A percentile compares a stretch with the other conserved stretches of the same genome.
Evolutionary conservation across 2,329 filamentous ascomycete genomes (phyloP).

Genomic region (Neonectria punicea): DNA sequence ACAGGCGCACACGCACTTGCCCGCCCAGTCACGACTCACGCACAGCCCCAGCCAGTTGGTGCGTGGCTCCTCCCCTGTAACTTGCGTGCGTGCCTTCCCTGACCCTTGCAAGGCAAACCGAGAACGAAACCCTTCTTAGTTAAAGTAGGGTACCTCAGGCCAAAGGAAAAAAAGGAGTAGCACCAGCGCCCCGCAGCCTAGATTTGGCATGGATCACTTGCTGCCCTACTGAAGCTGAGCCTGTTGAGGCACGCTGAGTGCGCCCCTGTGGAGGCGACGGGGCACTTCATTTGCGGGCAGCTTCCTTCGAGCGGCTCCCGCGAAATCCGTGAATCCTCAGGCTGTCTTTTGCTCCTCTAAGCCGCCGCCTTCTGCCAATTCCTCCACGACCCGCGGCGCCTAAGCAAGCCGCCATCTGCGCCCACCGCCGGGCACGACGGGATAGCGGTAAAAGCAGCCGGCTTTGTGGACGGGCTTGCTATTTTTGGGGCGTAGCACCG

Average conservation of each 20-base stretch:
- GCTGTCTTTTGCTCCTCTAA: background rate
- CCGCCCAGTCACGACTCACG: conserved; percentile 2
- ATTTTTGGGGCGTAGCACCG: conserved; percentile 14
- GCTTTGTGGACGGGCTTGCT: background rate
- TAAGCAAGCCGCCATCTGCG: conserved; percentile 5
- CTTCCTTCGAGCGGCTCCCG: background rate
- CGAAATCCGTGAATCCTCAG: background rate
- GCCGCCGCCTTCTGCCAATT: background rate
- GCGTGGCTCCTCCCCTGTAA: conserved; percentile 15
- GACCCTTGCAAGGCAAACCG: conserved; percentile 1
- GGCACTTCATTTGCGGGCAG: conserved; percentile 10
- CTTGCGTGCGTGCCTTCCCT: conserved; percentile 23
- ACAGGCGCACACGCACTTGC: conserved; percentile 1
- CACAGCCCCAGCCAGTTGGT: conserved; percentile 22
- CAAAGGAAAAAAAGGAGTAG: conserved; percentile 20
- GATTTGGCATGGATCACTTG: conserved; percentile 9
- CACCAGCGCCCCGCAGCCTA: background rate
- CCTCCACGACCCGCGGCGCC: background rate
- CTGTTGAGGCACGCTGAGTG: conserved; percentile 1
- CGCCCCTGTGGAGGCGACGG: conserved; percentile 5
- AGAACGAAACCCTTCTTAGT: background rate
- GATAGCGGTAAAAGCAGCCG: conserved; percentile 16
- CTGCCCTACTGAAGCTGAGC: conserved; percentile 11
- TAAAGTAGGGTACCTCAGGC: background rate
- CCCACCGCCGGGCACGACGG: conserved; percentile 3